These are phyloP conservation scores for Hirsutella thompsonii DNA, from an alignment of 2,329 filamentous ascomycete species.

Conservation along the genomic window DNA sequence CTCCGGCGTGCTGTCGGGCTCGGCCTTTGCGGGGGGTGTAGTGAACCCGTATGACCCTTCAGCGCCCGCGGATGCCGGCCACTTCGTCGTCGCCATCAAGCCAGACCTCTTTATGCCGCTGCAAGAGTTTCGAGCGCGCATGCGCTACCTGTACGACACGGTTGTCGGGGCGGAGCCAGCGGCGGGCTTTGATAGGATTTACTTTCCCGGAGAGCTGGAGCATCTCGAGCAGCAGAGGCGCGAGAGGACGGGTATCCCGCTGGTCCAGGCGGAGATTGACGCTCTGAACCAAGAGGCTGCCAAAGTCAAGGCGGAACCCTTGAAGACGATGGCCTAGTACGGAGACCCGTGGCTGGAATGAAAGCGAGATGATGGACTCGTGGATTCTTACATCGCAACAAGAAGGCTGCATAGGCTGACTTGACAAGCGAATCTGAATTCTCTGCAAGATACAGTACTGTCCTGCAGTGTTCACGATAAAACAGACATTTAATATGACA, in stretches of 20 bases:
- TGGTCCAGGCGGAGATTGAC: conserved; percentile 42
- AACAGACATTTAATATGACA: too few relatives aligned
- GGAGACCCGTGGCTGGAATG: too few relatives aligned
- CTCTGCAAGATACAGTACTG: too few relatives aligned
- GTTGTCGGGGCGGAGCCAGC: conserved; percentile 42
- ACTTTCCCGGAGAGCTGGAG: conserved; percentile 51
- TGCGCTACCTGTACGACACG: conserved; percentile 40
- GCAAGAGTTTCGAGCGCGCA: conserved; percentile 54
- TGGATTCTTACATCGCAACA: too few relatives aligned
- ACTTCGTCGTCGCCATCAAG: conserved; percentile 61
- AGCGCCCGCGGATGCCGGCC: conserved; percentile 56
- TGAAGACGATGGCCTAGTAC: conserved; percentile 4
- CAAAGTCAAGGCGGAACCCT: conserved; percentile 21
- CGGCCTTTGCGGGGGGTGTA: conserved; percentile 67
- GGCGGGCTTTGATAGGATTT: conserved; percentile 42
- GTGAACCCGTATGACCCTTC: conserved; percentile 64
- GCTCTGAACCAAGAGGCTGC: conserved; percentile 40
- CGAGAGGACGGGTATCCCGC: conserved; percentile 42
- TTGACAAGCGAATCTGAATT: too few relatives aligned
- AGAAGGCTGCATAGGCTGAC: too few relatives aligned
- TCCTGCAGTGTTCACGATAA: too few relatives aligned
- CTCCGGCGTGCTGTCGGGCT: conserved; percentile 64
- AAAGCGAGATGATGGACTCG: too few relatives aligned
- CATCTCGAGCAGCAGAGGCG: conserved; percentile 38
- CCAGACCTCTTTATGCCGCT: conserved; percentile 62